Base-by-base conservation (phyloP, 2,329 filamentous ascomycete species). In the Chrysoporthe deuterocubensis region DNA sequence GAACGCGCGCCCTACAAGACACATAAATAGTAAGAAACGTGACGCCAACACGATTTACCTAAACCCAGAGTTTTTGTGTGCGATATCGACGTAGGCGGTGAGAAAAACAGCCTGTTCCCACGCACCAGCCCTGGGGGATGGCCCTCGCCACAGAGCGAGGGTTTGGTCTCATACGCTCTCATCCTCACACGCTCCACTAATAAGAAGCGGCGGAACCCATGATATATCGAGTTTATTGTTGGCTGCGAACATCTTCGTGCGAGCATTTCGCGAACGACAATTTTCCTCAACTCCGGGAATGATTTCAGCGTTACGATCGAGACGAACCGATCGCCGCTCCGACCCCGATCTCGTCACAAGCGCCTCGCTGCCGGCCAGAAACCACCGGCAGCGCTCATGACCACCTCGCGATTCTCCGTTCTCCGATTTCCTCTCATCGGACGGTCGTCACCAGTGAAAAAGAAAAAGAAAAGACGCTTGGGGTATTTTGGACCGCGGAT, bases 1-100 rank as follows among this genome's bases (percentile, higher is more conserved):
- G 62, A 68, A 68, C 62, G 42, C 52, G 34, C 62, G 66, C 63
- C 68, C 68, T 63, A 67, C 67, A 71, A 69, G 62, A 70, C 67
- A 69, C n/a, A 66, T 64, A 64, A 54, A 59, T 62, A 70, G 63
- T 42, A 52, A 61, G 60, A 68, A 66, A 65, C 58, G 65, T 50
- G 62, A 67, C 64, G 56, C 64, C 64, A 57, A 68, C 62, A 50
- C 62, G 40, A 40, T 57, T 62, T 40, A 58, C 64, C 64, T 62
- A 64, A 46, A 59, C 69, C 67, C 58, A 56, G 50, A 61, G 48
- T 67, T 66, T 63, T 43, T 43, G 5, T 32, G 37, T n/a, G 56
- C 18, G 65, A 59, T 65, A 69, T 65, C 62, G 52, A 69, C 58
- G 60, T 52, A 46, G 61, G 62, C 37, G 60, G 52, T 57, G 67